phyloP scores from a whole-genome alignment of 768 basidiomycete genomes.

The Floccularia luteovirens region DNA sequence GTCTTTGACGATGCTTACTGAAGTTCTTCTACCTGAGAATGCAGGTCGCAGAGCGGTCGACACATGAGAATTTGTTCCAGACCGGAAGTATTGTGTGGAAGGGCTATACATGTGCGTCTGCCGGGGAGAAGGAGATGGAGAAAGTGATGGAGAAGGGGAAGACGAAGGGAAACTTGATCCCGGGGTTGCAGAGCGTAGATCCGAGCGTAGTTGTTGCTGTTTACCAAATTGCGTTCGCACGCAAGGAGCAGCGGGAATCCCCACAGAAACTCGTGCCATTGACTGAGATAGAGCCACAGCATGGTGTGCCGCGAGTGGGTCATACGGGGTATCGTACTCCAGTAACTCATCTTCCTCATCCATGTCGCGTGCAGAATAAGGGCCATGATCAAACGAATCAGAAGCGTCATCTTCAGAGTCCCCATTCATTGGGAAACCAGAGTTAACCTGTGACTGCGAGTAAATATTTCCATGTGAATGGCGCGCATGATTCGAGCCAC shows the following conservation, averaged over 20 bases:
- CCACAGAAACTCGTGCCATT: slow-evolving; percentile 4
- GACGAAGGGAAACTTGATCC: slow-evolving; percentile 11
- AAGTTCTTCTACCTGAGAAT: slow-evolving; percentile 9
- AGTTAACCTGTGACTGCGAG: slow-evolving; percentile 12
- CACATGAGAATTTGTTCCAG: slow-evolving; percentile 20
- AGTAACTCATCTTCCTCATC: slow-evolving; percentile 15
- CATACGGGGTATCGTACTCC: slow-evolving; percentile 11
- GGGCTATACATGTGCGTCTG: slow-evolving; percentile 17
- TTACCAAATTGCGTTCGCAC: background rate
- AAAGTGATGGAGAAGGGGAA: slow-evolving; percentile 12
- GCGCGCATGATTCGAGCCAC: background rate
- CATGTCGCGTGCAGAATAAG: slow-evolving; percentile 5
- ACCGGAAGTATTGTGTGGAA: slow-evolving; percentile 21
- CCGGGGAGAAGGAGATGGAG: slow-evolving; percentile 10
- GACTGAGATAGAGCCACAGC: slow-evolving; percentile 7
- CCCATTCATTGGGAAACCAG: slow-evolving; percentile 15
- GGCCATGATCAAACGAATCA: slow-evolving; percentile 10
- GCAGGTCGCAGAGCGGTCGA: slow-evolving; percentile 28
- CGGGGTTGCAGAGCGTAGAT: slow-evolving; percentile 6
- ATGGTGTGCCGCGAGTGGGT: slow-evolving; percentile 6
- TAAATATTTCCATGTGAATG: background rate
- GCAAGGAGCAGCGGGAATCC: background rate
- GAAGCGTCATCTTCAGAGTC: slow-evolving; percentile 17
- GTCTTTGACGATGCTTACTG: background rate
- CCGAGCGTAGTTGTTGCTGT: slow-evolving; percentile 1